These are phyloP conservation scores for Geotrichum bryndzae DNA, from an alignment of 1,139 yeast genomes.

Conservation along the genomic window DNA sequence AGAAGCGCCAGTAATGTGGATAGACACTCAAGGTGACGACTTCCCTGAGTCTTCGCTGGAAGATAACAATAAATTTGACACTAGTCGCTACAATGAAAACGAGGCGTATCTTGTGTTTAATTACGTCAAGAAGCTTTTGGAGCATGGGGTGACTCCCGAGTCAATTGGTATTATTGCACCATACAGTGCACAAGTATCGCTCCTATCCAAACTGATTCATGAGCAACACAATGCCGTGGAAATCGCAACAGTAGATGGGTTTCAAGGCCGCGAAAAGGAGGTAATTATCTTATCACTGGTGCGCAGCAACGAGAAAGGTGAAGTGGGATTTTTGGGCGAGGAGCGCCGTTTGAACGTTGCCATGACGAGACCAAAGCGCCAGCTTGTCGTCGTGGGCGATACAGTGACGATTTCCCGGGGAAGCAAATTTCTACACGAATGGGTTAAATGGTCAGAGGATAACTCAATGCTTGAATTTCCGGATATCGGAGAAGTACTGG, in stretches of 20 bases:
- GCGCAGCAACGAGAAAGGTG: conserved; percentile 58
- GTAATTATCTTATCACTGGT: conserved; percentile 76
- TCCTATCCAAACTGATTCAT: conserved; percentile 43
- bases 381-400: conserved; percentile 81
- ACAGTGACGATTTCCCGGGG: conserved; percentile 48
- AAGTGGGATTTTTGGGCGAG: conserved; percentile 73
- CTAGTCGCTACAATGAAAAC: conserved; percentile 59
- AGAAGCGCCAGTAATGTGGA: conserved; percentile 57
- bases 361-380: conserved; percentile 83
- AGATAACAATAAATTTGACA: conserved; percentile 28
- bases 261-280: conserved; percentile 89
- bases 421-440: conserved; percentile 41
- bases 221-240: conserved; percentile 56
- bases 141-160: conserved; percentile 42
- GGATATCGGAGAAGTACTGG: conserved; percentile 34
- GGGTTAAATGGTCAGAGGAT: conserved; percentile 71
- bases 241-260: conserved; percentile 84
- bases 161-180: conserved; percentile 84
- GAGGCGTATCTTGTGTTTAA: conserved; percentile 57
- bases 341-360: conserved; percentile 72
- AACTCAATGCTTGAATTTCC: conserved; percentile 69
- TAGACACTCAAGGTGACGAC: conserved; percentile 83
- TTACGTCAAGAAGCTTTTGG: conserved; percentile 53
- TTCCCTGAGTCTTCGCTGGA: conserved; percentile 51
- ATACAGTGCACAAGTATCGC: conserved; percentile 76